These are phyloP conservation scores for Hypomyces rosellus DNA, from an alignment of 2,329 filamentous ascomycete species.

Conservation along the genomic window DNA sequence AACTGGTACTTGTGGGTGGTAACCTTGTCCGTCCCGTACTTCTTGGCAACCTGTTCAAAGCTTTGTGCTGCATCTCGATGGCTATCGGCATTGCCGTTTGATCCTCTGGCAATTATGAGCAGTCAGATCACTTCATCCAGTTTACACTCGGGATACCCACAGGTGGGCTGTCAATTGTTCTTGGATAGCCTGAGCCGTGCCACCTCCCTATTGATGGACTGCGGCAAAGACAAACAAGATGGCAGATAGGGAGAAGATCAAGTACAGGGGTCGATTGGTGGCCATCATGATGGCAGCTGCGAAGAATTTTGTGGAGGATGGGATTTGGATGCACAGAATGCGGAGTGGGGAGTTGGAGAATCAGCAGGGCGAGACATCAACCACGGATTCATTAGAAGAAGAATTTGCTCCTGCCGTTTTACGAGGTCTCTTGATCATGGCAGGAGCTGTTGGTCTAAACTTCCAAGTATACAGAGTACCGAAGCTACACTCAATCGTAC, in stretches of 20 bases:
- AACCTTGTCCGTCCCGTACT: constrained; percentile 35
- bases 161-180: constrained; percentile 4
- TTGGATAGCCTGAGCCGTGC: constrained; percentile 2
- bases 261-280: constrained; percentile 2
- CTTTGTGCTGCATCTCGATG: background rate
- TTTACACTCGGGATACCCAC: constrained; percentile 3
- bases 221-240: constrained; percentile 8
- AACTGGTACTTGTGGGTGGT: constrained; percentile 31
- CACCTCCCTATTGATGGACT: constrained; percentile 8
- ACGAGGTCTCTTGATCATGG: too few relatives aligned
- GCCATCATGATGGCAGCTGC: constrained; percentile 6
- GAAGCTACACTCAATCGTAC: too few relatives aligned
- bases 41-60: constrained; percentile 24
- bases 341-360: too few relatives aligned
- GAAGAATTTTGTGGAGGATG: background rate
- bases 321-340: too few relatives aligned
- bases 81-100: background rate
- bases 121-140: background rate
- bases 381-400: too few relatives aligned
- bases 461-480: too few relatives aligned
- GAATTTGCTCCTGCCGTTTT: too few relatives aligned
- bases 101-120: background rate
- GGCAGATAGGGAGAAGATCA: constrained; percentile 3
- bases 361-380: too few relatives aligned
- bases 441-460: too few relatives aligned